These are phyloP conservation scores for Hansfordia pulvinata DNA, from an alignment of 2,329 filamentous ascomycete genomes.

Conservation along the genomic window DNA sequence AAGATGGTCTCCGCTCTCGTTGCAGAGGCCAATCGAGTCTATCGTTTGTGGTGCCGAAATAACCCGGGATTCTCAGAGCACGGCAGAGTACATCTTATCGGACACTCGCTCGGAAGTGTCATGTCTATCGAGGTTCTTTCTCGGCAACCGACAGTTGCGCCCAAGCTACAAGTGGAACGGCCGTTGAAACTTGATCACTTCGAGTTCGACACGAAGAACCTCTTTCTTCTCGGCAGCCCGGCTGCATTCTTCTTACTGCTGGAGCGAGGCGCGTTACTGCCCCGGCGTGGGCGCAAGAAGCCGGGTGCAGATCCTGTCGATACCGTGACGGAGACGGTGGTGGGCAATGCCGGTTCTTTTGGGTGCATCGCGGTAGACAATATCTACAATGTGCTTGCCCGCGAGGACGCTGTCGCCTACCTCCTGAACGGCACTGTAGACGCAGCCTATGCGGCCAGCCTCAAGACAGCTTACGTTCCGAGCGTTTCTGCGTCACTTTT, in stretches of 20 bases:
- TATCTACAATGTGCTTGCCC: conserved; percentile 79
- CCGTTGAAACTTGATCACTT: conserved; percentile 47
- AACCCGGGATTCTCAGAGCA: conserved; percentile 73
- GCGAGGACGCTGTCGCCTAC: conserved; percentile 70
- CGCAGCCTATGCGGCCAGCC: conserved; percentile 57
- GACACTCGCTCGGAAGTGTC: conserved; percentile 84
- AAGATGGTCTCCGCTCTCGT: conserved; percentile 90
- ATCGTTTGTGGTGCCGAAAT: conserved; percentile 85
- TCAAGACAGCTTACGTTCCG: conserved; percentile 71
- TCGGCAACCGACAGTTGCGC: conserved; percentile 65
- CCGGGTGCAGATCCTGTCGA: conserved; percentile 57
- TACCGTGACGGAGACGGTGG: conserved; percentile 40
- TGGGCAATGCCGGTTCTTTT: conserved; percentile 68
- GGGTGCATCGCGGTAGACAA: conserved; percentile 92
- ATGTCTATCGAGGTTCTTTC: conserved; percentile 91
- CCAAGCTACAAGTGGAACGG: conserved; percentile 29
- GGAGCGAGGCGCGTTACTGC: conserved; percentile 57
- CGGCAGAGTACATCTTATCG: conserved; percentile 83
- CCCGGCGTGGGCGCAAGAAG: conserved; percentile 64
- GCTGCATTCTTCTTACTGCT: conserved; percentile 87
- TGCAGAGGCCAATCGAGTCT: conserved; percentile 88
- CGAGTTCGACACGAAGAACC: conserved; percentile 80
- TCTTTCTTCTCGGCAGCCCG: conserved; percentile 84
- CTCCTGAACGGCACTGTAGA: conserved; percentile 86
- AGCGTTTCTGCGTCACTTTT: conserved; percentile 54